Evolutionary conservation across 2,329 filamentous ascomycete species (phyloP), one percentile per base, ranked within the genome.

Genomic region (Colletotrichum higginsianum): DNA sequence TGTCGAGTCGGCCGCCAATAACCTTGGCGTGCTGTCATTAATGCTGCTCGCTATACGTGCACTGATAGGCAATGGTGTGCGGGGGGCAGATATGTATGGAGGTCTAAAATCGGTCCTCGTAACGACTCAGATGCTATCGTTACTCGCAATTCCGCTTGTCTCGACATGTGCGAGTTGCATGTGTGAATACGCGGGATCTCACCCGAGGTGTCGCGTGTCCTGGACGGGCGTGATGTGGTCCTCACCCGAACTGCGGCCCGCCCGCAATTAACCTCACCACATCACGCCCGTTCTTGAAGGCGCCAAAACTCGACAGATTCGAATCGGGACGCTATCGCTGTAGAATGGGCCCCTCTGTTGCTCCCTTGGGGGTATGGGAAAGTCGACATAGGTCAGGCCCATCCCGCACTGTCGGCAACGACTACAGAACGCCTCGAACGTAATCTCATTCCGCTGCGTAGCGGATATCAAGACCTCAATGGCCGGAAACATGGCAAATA

Each of bases 371-470:
- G 80, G 80, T 26, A 87, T 79, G 0, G 79, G 77, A 70, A 86
- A 89, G 2, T 78, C 75, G 35, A 88, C 73, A 49, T 85, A 79
- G 55, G 82, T 77, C 21, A 90, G 81, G 16, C 68, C 76, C 74
- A 88, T 84, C 0, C 78, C 79, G 13, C 80, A 85, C 78, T 80
- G 80, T 81, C 85, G 81, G 79, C 92, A 93, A 61, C 85, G 86
- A 30, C 86, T 82, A 73, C 90, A 77, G 78, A 95, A 95, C 7
- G 84, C 84, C 72, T 88, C 84, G 76, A 93, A 93, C 0, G 93
- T 95, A 70, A 88, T 84, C 70, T 86, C 84, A 75, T 95, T 95
- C 72, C 94, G 86, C 74, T 95, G 88, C 0, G 93, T 92, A 21
- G 91, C 91, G 4, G 92, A 88, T 69, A 95, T 91, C 56, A 94